Percentiles rank a stretch among this genome's conserved stretches.
These are phyloP conservation scores for Eucalyptus pauciflora DNA, from an alignment of 345 rosid species.

Conservation along the genomic window DNA sequence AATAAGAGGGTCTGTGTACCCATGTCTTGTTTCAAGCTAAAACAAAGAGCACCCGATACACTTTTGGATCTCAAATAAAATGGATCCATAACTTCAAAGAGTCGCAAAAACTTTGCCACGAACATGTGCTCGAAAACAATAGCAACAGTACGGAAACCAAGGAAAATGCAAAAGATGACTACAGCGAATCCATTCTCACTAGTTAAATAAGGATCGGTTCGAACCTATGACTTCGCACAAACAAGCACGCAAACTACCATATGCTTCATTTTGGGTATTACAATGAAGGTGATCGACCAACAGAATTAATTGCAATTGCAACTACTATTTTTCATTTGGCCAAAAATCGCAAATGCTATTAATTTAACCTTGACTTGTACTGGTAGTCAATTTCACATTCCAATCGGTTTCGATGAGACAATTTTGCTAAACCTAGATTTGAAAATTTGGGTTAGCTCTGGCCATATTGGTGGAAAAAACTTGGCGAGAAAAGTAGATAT, in stretches of 20 bases:
- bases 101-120: neutral
- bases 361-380: neutral
- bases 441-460: neutral
- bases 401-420: neutral
- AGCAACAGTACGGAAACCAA: neutral
- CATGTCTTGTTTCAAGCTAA: too few species aligned
- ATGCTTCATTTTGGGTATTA: neutral
- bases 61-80: too few species aligned
- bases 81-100: too few species aligned
- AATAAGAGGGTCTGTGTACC: conserved; percentile 31
- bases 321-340: neutral
- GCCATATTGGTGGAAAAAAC: neutral
- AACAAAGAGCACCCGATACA: too few species aligned
- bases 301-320: neutral
- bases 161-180: neutral
- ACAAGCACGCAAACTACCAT: too few species aligned
- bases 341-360: neutral
- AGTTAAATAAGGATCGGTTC: too few species aligned
- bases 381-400: neutral
- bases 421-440: neutral
- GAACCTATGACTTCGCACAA: too few species aligned
- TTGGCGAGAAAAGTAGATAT: neutral
- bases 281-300: neutral
- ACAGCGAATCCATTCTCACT: too few species aligned
- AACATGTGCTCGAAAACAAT: neutral